Conservation (phyloP, 805 yeast genomes). For the Ogataea pignaliae region DNA sequence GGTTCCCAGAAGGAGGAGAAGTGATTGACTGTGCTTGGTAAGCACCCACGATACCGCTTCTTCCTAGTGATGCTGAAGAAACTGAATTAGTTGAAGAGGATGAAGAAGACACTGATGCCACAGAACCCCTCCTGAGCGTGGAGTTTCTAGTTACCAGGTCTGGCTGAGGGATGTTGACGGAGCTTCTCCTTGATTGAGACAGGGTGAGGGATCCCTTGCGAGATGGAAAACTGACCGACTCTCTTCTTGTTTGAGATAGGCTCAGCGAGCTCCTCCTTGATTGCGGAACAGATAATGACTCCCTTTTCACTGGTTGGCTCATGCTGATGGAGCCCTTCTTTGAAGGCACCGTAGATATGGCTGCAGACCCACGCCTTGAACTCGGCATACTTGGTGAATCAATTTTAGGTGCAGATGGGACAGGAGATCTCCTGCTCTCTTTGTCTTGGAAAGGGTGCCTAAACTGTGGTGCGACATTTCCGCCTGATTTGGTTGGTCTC, state of each 20-base stretch:
- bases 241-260: conserved; percentile 4
- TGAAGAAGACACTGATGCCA: conserved; percentile 17
- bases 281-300: conserved; percentile 1
- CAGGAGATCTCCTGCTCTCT: conserved; percentile 12
- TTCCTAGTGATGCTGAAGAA: conserved; percentile 2
- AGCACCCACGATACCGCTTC: background rate
- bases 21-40: background rate
- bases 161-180: conserved; percentile 12
- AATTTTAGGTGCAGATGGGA: conserved; percentile 24
- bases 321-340: conserved; percentile 13
- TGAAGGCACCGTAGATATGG: conserved; percentile 4
- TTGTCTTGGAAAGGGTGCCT: conserved; percentile 67
- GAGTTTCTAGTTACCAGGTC: conserved; percentile 16
- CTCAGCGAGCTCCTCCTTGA: conserved; percentile 7
- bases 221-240: conserved; percentile 6
- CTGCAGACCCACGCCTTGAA: conserved; percentile 17
- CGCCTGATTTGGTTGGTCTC: conserved; percentile 2
- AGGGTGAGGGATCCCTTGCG: conserved; percentile 15
- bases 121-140: conserved; percentile 14
- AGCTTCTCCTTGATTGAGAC: conserved; percentile 18
- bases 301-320: conserved; percentile 3
- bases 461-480: conserved; percentile 44
- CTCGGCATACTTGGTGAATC: conserved; percentile 24
- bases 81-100: conserved; percentile 9
- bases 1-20: background rate